Evolutionary conservation across 257 asterid species (phyloP).

Genomic region (Przewalskia tangutica): DNA sequence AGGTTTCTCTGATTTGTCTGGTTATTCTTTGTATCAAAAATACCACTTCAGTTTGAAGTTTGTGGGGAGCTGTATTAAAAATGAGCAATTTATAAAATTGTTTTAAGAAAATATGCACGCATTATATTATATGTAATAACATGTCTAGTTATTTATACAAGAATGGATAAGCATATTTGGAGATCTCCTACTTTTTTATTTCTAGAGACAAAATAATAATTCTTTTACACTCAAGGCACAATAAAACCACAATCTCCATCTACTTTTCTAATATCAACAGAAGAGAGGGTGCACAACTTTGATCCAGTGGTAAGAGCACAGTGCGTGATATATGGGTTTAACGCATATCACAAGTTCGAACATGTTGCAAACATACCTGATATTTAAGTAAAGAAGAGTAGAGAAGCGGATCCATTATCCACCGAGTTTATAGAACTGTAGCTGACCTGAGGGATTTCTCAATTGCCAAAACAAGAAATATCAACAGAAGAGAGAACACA

Average conservation of each 20-base stretch:
- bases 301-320: background rate
- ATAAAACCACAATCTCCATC: background rate
- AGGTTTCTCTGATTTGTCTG: background rate
- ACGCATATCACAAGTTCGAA: background rate
- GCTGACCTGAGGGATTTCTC: background rate
- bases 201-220: background rate
- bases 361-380: background rate
- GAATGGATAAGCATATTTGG: background rate
- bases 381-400: background rate
- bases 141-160: background rate
- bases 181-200: background rate
- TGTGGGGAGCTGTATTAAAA: background rate
- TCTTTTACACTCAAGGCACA: background rate
- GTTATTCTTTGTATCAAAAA: background rate
- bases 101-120: background rate
- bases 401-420: background rate
- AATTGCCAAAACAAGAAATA: background rate
- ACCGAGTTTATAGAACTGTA: background rate
- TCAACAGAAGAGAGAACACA: background rate
- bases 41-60: background rate
- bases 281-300: background rate
- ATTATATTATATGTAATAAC: background rate
- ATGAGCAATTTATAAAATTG: background rate
- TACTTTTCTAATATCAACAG: background rate
- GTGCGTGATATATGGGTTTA: background rate